Evolutionary conservation across 306 rosid genomes (phyloP), one percentile per base, ranked within the genome.

Genomic region (Astragalus glycyphyllos): DNA sequence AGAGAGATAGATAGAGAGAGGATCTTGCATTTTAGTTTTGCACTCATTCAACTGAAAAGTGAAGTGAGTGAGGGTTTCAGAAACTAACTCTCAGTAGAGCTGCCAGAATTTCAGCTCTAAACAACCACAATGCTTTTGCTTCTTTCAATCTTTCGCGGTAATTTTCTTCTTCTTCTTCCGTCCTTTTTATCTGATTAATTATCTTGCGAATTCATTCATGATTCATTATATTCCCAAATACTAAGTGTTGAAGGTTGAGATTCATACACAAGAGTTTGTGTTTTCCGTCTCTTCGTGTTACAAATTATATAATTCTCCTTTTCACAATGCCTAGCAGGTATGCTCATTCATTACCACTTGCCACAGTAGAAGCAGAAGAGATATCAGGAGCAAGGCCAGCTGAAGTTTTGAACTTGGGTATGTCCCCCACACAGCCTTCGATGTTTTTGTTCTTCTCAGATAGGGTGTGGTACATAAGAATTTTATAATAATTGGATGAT

Each of bases 401-500:
- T 65, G 97, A 94, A 83, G 97, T 89, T 69, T 86, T 80, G 51
- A 94, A 88, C 83, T 78, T 94, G 79, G 96, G 98, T 90, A 82
- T 58, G 90, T 23, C 1, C 31, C 31, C 68, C 26, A 42, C 4
- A 13, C n/a, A 23, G 35, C 23, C 54, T 48, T 53, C 23, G 48
- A 61, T 59, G 50, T 31, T 41, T 68, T 6, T 40, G 42, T 72
- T 42, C 55, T 67, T 67, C 46, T 1, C 12, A 58, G 6, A n/a
- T 44, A 2, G 23, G 40, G 13, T 15, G 64, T 38, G 8, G 2
- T 1, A 11, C 11, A 13, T 16, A 20, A 5, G 10, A 61, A 4
- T 61, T 61, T 54, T 23, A 48, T 17, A 13, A 41, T 34, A 47
- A 35, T 51, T 31, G 15, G 46, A 45, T 76, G 47, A 58, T 58